These are phyloP conservation scores for Cavenderia fasciculata DNA, from an alignment of 78 protist species.

Conservation along the genomic window DNA sequence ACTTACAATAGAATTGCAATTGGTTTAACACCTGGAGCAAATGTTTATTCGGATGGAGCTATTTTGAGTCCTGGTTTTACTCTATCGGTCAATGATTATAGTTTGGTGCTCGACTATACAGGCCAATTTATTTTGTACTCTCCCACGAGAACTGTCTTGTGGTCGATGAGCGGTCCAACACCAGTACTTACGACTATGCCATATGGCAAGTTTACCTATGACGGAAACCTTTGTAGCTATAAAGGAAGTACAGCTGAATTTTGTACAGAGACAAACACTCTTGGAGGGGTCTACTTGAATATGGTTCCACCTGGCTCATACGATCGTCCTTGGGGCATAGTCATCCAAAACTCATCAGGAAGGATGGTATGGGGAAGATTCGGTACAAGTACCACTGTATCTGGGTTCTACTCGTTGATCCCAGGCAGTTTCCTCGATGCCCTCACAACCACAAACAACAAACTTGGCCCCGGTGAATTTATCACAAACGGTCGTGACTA, in stretches of 20 bases:
- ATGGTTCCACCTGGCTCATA: background rate
- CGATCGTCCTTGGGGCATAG: background rate
- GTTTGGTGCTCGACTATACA: background rate
- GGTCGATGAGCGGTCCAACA: background rate
- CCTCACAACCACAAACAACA: background rate
- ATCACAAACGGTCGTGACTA: conserved; percentile 1
- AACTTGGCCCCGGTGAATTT: background rate
- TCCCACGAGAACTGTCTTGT: background rate
- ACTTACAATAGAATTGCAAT: too few relatives aligned
- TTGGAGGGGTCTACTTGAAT: background rate
- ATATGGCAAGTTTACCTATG: background rate
- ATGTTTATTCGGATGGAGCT: too few relatives aligned
- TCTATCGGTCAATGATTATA: background rate
- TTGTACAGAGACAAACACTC: too few relatives aligned
- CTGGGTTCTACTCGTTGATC: conserved; percentile 2
- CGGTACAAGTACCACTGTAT: background rate
- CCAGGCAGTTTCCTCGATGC: background rate
- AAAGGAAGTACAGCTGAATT: background rate
- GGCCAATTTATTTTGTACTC: background rate
- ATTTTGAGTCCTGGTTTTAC: background rate
- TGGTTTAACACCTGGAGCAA: too few relatives aligned
- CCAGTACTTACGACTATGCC: too few relatives aligned
- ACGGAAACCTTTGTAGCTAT: background rate
- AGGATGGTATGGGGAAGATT: conserved; percentile 16
- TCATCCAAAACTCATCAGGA: background rate